These are phyloP conservation scores for Microbotryum silenes-acaulis DNA, from an alignment of 1,284 basidiomycete species.

Conservation along the genomic window DNA sequence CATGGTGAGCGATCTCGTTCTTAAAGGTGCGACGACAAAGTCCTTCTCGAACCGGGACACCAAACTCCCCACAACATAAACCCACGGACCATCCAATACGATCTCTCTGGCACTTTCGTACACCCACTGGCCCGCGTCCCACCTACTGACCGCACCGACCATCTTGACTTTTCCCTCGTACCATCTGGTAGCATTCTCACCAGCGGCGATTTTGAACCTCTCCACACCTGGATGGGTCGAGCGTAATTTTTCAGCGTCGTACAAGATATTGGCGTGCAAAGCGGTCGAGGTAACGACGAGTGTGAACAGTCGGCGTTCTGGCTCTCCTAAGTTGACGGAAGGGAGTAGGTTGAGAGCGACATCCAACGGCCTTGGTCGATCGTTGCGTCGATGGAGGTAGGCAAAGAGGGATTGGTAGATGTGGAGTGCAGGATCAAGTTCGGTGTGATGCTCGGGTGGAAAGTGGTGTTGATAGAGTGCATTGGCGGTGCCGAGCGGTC, in stretches of 20 bases:
- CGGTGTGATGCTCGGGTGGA: conserved; percentile 51
- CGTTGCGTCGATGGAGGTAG: conserved; percentile 46
- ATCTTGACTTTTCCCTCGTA: conserved; percentile 57
- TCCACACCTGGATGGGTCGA: conserved; percentile 63
- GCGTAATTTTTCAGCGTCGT: conserved; percentile 69
- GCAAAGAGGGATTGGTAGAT: conserved; percentile 49
- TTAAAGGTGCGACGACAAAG: conserved; percentile 66
- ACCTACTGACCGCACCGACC: conserved; percentile 47
- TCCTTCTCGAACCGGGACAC: conserved; percentile 73
- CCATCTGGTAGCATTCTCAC: conserved; percentile 65
- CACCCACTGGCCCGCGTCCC: conserved; percentile 47
- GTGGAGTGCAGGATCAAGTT: neutral
- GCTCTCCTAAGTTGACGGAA: conserved; percentile 39
- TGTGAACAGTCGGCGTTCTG: conserved; percentile 30
- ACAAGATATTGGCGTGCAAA: conserved; percentile 79
- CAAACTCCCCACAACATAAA: conserved; percentile 71
- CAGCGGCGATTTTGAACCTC: conserved; percentile 76
- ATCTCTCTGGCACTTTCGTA: conserved; percentile 40
- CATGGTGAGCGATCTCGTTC: conserved; percentile 22
- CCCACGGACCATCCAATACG: conserved; percentile 65
- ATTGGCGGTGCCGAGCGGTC: conserved; percentile 86
- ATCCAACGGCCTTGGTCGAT: conserved; percentile 47
- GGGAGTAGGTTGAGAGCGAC: conserved; percentile 57
- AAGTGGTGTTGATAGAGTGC: conserved; percentile 61
- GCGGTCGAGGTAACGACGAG: conserved; percentile 50